A percentile compares a stretch with the other conserved stretches of the same genome.
phyloP scores from a whole-genome alignment of 2,329 filamentous ascomycete genomes.

The Truncatella angustata region DNA sequence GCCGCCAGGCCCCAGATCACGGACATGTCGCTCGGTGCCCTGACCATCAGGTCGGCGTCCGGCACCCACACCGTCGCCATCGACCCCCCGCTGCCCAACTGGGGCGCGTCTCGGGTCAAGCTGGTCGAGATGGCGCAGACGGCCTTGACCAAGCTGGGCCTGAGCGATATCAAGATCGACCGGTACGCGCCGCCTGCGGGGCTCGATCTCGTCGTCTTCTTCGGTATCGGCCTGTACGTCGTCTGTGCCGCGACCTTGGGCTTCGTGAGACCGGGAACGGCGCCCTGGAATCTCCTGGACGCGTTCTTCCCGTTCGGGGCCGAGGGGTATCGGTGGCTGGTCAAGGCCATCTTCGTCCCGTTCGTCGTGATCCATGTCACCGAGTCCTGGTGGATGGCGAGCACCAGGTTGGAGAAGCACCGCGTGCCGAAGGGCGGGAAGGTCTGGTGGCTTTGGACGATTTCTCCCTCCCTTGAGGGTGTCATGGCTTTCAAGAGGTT shows the following conservation, averaged over 20 bases:
- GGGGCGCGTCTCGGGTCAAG: constrained; percentile 65
- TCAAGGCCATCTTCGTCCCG: constrained; percentile 54
- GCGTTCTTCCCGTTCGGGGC: constrained; percentile 49
- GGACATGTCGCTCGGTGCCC: constrained; percentile 61
- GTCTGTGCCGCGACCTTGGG: constrained; percentile 45
- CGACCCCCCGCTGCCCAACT: constrained; percentile 66
- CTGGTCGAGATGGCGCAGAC: constrained; percentile 68
- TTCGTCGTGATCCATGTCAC: constrained; percentile 63
- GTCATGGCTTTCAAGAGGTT: constrained; percentile 48
- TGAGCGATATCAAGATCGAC: constrained; percentile 45
- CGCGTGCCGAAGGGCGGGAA: constrained; percentile 42
- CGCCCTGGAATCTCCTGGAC: constrained; percentile 48
- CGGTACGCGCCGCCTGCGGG: constrained; percentile 39
- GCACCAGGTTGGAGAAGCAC: constrained; percentile 43
- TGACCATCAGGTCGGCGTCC: constrained; percentile 58
- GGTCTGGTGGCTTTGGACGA: constrained; percentile 57
- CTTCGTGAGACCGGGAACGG: constrained; percentile 51
- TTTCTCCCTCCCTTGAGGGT: constrained; percentile 54
- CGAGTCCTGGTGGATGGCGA: constrained; percentile 59
- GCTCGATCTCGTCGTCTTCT: constrained; percentile 52
- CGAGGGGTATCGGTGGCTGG: constrained; percentile 55
- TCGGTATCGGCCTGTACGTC: constrained; percentile 53
- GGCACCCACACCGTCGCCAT: constrained; percentile 57
- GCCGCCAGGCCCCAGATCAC: constrained; percentile 59
- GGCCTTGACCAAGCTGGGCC: constrained; percentile 57